Conservation (phyloP, 2,329 filamentous ascomycete species). For the Huntiella moniliformis region DNA sequence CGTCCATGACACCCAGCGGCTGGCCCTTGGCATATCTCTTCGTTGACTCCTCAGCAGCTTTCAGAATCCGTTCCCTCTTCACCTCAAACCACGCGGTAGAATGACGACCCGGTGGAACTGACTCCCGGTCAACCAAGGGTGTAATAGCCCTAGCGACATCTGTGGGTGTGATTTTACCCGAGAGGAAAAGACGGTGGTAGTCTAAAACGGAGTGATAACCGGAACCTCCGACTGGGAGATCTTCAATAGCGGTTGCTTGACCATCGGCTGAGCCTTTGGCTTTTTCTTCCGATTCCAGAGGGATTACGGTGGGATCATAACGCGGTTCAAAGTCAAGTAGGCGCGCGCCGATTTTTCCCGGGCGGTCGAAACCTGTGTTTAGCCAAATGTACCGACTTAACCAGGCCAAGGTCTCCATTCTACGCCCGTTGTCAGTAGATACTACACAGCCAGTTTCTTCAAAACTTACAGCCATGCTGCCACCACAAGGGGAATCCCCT, state of each 20-base stretch:
- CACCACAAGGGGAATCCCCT: slow-evolving; percentile 33
- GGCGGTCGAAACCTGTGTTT: slow-evolving; percentile 41
- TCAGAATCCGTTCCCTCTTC: slow-evolving; percentile 22
- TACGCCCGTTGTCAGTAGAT: slow-evolving; percentile 14
- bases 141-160: slow-evolving; percentile 27
- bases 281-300: slow-evolving; percentile 20
- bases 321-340: slow-evolving; percentile 32
- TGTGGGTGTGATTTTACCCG: slow-evolving; percentile 26
- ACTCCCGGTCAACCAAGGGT: slow-evolving; percentile 25
- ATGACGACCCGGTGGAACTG: slow-evolving; percentile 21
- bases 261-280: not conserved
- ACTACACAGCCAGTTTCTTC: not conserved
- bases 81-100: slow-evolving; percentile 27
- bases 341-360: slow-evolving; percentile 32
- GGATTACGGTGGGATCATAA: slow-evolving; percentile 28
- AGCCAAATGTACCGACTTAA: slow-evolving; percentile 39
- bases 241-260: not conserved
- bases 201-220: slow-evolving; percentile 23
- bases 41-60: slow-evolving; percentile 26
- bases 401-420: slow-evolving; percentile 34
- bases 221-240: slow-evolving; percentile 5
- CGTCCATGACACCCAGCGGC: slow-evolving; percentile 47
- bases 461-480: slow-evolving; percentile 32
- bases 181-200: slow-evolving; percentile 26
- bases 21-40: slow-evolving; percentile 31